These are phyloP conservation scores for Colletotrichum eremochloae DNA, from an alignment of 2,329 filamentous ascomycete species.

Conservation along the genomic window DNA sequence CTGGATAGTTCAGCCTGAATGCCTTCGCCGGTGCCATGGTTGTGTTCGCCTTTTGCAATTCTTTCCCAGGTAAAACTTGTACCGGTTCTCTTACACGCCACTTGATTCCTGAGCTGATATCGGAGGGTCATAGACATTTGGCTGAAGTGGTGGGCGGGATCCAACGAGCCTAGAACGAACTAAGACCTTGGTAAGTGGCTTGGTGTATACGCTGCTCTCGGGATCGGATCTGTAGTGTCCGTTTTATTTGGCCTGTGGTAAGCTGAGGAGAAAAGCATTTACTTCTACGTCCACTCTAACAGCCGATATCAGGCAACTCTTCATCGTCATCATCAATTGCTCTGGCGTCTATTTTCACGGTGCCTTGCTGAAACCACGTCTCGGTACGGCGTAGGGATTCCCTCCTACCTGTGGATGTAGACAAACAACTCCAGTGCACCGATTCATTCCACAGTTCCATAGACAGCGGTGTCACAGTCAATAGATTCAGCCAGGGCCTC, in stretches of 20 bases:
- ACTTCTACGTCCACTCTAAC: not conserved
- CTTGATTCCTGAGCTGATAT: not conserved
- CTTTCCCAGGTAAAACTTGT: conserved; percentile 44
- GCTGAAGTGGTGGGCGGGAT: conserved; percentile 63
- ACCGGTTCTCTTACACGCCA: too few relatives aligned
- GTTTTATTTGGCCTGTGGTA: conserved; percentile 32
- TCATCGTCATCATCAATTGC: conserved; percentile 50
- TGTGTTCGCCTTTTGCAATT: conserved; percentile 46
- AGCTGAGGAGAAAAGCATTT: conserved; percentile 42
- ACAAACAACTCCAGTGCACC: conserved; percentile 33
- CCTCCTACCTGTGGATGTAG: not conserved
- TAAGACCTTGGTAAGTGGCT: conserved; percentile 52
- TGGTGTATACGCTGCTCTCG: conserved; percentile 50
- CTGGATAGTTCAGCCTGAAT: conserved; percentile 46
- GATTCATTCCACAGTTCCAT: conserved; percentile 42
- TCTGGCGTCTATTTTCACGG: conserved; percentile 49
- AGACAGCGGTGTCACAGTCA: conserved; percentile 45
- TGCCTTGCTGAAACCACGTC: conserved; percentile 46
- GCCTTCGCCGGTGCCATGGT: conserved; percentile 44
- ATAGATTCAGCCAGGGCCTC: conserved; percentile 45
- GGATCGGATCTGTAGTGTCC: conserved; percentile 22
- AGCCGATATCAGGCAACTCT: conserved; percentile 46
- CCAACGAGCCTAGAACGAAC: conserved; percentile 55
- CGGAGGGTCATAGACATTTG: conserved; percentile 50
- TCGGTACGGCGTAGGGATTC: conserved; percentile 26